Conservation (phyloP, 2,329 filamentous ascomycete genomes). For the Furcasterigmium sp. region DNA sequence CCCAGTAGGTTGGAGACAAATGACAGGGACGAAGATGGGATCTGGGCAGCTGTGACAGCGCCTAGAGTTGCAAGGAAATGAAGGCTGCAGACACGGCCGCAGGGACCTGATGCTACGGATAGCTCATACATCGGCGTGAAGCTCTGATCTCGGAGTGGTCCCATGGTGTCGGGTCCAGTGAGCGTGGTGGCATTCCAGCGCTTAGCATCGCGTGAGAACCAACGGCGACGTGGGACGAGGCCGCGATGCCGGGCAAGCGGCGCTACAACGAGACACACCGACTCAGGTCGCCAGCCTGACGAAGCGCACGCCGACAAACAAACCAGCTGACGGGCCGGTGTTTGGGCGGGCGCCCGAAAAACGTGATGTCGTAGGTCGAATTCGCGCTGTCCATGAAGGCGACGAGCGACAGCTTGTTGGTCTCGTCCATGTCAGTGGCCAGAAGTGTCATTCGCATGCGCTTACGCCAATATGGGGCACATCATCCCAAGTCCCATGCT, state of each 20-base stretch:
- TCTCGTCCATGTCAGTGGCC: not conserved
- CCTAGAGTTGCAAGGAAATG: not conserved
- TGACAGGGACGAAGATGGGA: not conserved
- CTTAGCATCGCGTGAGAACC: not conserved
- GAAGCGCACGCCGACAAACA: too few relatives aligned
- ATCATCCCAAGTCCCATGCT: not conserved
- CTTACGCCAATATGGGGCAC: too few relatives aligned
- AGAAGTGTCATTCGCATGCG: too few relatives aligned
- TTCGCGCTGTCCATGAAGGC: too few relatives aligned
- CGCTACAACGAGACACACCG: too few relatives aligned
- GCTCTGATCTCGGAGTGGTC: not conserved
- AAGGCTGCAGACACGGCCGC: not conserved
- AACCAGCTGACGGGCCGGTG: too few relatives aligned
- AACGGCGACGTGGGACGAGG: too few relatives aligned
- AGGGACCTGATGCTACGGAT: not conserved
- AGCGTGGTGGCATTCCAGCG: not conserved
- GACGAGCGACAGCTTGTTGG: not conserved
- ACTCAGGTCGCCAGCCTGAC: too few relatives aligned
- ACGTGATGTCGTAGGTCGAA: too few relatives aligned
- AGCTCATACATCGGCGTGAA: too few relatives aligned
- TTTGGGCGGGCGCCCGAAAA: too few relatives aligned
- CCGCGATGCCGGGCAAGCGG: too few relatives aligned
- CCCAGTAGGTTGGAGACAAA: not conserved
- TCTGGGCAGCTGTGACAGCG: not conserved
- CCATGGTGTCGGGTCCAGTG: not conserved